These are phyloP conservation scores for Suillus placidus DNA, from an alignment of 768 basidiomycete genomes.

Conservation along the genomic window DNA sequence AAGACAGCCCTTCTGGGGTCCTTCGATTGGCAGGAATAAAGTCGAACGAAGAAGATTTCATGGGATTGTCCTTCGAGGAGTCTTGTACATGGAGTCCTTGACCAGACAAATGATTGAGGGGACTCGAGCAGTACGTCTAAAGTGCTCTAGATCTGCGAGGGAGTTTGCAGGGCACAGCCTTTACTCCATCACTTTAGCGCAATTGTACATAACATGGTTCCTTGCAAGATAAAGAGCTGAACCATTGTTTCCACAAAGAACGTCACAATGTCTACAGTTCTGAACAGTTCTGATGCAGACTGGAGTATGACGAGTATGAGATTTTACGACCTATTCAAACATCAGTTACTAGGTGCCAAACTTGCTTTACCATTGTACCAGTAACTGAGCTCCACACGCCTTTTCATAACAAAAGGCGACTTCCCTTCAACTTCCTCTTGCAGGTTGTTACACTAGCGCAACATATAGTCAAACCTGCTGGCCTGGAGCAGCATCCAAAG, in stretches of 20 bases:
- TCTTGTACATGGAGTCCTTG: background rate
- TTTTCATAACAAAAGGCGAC: background rate
- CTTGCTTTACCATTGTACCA: background rate
- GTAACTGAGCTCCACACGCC: background rate
- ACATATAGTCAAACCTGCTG: background rate
- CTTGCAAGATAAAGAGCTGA: background rate
- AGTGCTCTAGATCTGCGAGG: background rate
- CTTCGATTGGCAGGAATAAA: constrained; percentile 85
- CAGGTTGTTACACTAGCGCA: background rate
- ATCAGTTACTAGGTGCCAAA: background rate
- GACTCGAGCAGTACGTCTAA: background rate
- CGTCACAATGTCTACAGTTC: background rate
- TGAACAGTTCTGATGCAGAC: background rate
- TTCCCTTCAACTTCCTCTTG: background rate
- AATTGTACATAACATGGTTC: background rate
- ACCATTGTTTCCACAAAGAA: background rate
- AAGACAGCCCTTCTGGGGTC: constrained; percentile 79
- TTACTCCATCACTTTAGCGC: background rate
- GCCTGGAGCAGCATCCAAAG: background rate
- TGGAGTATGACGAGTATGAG: background rate
- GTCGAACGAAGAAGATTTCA: background rate
- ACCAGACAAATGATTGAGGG: background rate
- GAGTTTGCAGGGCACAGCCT: background rate
- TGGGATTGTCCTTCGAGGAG: background rate
- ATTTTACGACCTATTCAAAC: background rate